Evolutionary conservation across 2,329 filamentous ascomycete genomes (phyloP).

Genomic region (Hawksworthiomyces lignivorus): DNA sequence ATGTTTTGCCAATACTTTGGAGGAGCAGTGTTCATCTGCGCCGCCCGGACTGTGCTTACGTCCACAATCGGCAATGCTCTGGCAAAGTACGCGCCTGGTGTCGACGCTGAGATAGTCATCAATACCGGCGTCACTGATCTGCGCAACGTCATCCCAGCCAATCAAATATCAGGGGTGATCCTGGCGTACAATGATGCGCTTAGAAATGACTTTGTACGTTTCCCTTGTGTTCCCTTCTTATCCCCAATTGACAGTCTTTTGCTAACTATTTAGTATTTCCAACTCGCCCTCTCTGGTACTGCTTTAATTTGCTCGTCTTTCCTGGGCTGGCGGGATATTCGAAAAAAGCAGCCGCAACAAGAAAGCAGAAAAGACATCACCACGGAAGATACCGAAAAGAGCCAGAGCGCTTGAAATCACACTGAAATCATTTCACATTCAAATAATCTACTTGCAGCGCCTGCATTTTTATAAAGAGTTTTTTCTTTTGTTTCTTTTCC

Average conservation of each 20-base stretch:
- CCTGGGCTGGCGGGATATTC: constrained; percentile 11
- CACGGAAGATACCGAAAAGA: too few species aligned
- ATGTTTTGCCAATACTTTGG: constrained; percentile 59
- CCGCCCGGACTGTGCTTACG: constrained; percentile 60
- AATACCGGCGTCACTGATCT: constrained; percentile 34
- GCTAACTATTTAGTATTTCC: constrained; percentile 6
- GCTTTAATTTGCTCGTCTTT: constrained; percentile 8
- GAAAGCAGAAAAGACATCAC: too few species aligned
- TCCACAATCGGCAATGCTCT: constrained; percentile 53
- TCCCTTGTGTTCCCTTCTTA: not conserved
- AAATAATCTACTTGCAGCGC: too few species aligned
- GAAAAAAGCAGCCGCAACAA: constrained; percentile 4
- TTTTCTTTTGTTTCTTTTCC: too few species aligned
- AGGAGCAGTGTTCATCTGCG: constrained; percentile 56
- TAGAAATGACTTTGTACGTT: constrained; percentile 6
- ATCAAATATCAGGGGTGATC: not conserved
- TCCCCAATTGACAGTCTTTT: not conserved
- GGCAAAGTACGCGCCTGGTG: constrained; percentile 30
- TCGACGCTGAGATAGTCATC: constrained; percentile 42
- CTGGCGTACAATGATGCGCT: constrained; percentile 10
- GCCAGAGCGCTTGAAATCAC: too few species aligned
- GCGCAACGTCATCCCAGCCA: constrained; percentile 3
- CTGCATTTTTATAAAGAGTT: too few species aligned
- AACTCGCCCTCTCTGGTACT: constrained; percentile 6
- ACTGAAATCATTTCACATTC: too few species aligned